A percentile compares a stretch with the other conserved stretches of the same genome.
Evolutionary conservation across 2,329 filamentous ascomycete species (phyloP).

Genomic region (Cadophora luteo-olivacea): DNA sequence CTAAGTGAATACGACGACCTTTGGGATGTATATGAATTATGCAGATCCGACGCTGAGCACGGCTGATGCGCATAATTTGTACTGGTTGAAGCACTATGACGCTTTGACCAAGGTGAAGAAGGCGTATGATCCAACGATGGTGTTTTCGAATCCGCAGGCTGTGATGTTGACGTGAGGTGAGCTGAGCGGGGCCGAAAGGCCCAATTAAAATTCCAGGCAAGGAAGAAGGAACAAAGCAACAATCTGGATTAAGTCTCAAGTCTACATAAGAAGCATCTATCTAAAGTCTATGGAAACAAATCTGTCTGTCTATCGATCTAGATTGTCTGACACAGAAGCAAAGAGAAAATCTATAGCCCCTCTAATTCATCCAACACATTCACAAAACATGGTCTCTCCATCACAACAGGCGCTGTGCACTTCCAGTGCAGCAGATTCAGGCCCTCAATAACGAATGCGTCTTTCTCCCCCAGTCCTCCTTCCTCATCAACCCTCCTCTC

Average conservation of each 20-base stretch:
- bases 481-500: constrained; percentile 33
- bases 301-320: constrained; percentile 18
- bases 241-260: not conserved
- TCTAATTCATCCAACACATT: constrained; percentile 38
- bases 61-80: constrained; percentile 23
- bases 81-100: constrained; percentile 29
- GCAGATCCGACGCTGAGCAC: constrained; percentile 30
- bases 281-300: not conserved
- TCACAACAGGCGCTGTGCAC: constrained; percentile 41
- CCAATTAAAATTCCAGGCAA: not conserved
- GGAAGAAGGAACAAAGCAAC: not conserved
- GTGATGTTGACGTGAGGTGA: constrained; percentile 11
- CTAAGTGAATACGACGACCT: constrained; percentile 13
- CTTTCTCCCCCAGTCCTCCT: constrained; percentile 38
- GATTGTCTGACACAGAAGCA: too few species aligned
- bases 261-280: constrained; percentile 1
- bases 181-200: not conserved
- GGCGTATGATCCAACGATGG: constrained; percentile 25
- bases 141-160: constrained; percentile 32
- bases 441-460: constrained; percentile 38
- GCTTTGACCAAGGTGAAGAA: constrained; percentile 28
- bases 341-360: constrained; percentile 22
- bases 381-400: constrained; percentile 39
- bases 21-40: constrained; percentile 34
- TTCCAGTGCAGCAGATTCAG: constrained; percentile 42